phyloP scores from a whole-genome alignment of 2,329 filamentous ascomycete genomes.

The Fusarium verticillioides region DNA sequence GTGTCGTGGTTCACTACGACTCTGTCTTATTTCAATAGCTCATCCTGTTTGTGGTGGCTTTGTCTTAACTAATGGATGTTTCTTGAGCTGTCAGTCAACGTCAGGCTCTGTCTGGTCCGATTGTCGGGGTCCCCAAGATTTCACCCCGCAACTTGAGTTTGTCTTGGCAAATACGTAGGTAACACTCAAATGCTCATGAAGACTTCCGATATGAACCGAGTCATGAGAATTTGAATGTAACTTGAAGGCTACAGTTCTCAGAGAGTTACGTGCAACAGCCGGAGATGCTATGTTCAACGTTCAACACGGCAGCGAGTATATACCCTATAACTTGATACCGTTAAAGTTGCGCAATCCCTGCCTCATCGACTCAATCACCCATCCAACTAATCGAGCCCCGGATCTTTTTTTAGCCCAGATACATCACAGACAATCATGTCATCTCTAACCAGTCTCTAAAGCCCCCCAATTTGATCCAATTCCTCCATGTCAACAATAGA shows the following conservation, averaged over 20 bases:
- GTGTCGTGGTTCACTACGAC: background rate
- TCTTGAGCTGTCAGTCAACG: background rate
- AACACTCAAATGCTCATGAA: background rate
- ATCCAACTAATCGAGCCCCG: slow-evolving; percentile 13
- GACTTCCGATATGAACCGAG: slow-evolving; percentile 12
- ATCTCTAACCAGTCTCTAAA: background rate
- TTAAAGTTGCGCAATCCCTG: background rate
- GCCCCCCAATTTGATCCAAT: background rate
- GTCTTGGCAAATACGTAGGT: slow-evolving; percentile 17
- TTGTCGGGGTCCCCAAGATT: slow-evolving; percentile 24
- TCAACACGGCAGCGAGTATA: background rate
- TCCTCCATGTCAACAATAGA: background rate
- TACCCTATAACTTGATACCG: background rate
- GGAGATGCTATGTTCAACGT: background rate
- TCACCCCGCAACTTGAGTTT: slow-evolving; percentile 21
- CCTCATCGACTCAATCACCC: slow-evolving; percentile 14
- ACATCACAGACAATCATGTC: background rate
- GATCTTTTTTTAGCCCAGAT: slow-evolving; percentile 14
- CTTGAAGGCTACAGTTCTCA: background rate
- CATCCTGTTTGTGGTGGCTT: background rate
- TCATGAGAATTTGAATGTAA: background rate
- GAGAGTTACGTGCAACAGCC: background rate
- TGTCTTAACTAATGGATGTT: background rate
- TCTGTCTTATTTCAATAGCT: background rate
- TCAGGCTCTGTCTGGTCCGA: slow-evolving; percentile 16